phyloP scores from a whole-genome alignment of 1,139 yeast species.

The Zygosaccharomyces pseudobailii region DNA sequence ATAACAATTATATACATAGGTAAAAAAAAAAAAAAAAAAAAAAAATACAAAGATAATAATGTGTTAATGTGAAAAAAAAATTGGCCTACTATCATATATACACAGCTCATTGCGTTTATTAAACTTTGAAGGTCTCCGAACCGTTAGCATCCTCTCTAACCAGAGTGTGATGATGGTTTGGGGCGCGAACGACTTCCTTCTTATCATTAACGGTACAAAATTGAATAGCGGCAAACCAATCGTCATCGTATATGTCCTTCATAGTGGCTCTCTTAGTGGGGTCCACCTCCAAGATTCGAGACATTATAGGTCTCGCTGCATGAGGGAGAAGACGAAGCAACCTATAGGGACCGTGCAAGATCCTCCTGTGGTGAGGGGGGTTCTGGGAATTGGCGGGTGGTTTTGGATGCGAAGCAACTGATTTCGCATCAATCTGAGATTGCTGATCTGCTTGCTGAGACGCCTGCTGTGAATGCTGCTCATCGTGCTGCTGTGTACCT shows the following conservation, averaged over 20 bases:
- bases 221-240: constrained; percentile 64
- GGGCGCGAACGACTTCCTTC: constrained; percentile 43
- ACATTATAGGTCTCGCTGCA: constrained; percentile 74
- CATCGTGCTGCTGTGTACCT: background rate
- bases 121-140: constrained; percentile 39
- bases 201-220: constrained; percentile 43
- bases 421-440: constrained; percentile 7
- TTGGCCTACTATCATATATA: background rate
- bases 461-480: background rate
- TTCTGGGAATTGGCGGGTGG: constrained; percentile 1
- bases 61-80: background rate
- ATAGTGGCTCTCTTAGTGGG: constrained; percentile 66
- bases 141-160: constrained; percentile 48
- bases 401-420: constrained; percentile 16
- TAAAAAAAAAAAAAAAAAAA: background rate
- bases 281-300: constrained; percentile 66
- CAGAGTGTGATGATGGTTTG: constrained; percentile 54
- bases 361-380: constrained; percentile 25
- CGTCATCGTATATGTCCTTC: constrained; percentile 60
- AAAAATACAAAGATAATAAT: background rate
- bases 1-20: background rate
- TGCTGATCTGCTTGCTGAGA: background rate
- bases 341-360: constrained; percentile 75
- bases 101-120: background rate
- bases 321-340: constrained; percentile 81